Evolutionary conservation across 495 filamentous ascomycete genomes (phyloP), one percentile per base, ranked within the genome.

Genomic region (Tuber microsphaerosporum): DNA sequence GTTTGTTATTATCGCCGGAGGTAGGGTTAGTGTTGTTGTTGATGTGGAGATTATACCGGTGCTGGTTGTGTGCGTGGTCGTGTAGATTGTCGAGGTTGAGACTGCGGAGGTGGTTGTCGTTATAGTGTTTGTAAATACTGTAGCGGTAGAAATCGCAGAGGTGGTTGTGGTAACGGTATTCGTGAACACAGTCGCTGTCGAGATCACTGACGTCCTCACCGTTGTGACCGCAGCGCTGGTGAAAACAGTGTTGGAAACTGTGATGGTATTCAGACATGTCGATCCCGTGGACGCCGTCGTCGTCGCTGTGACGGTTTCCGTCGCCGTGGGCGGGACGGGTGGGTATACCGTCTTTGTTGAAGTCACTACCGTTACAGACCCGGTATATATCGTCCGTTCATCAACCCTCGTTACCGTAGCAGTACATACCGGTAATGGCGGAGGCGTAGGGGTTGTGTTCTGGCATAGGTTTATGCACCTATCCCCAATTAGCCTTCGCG

Each of bases 381-480:
- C 51, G 51, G 51, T 26, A 26, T 56, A 56, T 14, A 56, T 26
- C 51, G 51, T 56, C n/a, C 51, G 22, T 56, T 56, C 51, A 3
- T 26, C n/a, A 26, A 56, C 8, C 51, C 14, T 65, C 56, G 56
- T 65, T 17, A 65, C 12, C 56, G 56, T 65, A 14, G 56, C n/a
- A 12, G 56, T 65, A 65, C 56, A 65, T 65, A 65, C 56, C 7
- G 56, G n/a, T 3, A 17, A 17, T 14, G 56, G 26, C 26, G 56
- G 56, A 31, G 56, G 56, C n/a, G 56, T 65, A 31, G 56, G 56
- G 12, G 56, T 65, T 65, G n/a, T 65, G 26, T 65, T 65, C 12
- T 31, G 31, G 56, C 56, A 65, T 65, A 65, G 56, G 12, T 65
- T 65, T 26, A 65, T 65, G 26, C 56, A 65, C 56, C 56, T 65